Conservation (phyloP, 78 protist species). For the Acrasis kona region DNA sequence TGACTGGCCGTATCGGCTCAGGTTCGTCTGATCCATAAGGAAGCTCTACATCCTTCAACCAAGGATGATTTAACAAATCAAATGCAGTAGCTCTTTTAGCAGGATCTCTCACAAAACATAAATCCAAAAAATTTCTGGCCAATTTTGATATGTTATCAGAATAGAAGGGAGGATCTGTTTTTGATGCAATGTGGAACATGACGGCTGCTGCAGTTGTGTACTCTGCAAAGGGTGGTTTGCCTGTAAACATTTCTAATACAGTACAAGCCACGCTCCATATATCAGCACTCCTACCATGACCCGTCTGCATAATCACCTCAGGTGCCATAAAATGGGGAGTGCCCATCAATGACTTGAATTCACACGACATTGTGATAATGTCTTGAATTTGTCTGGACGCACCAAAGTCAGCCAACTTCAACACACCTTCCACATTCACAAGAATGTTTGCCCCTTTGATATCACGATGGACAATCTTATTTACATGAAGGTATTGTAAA, state of each 20-base stretch:
- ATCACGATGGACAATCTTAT: conserved; percentile 67
- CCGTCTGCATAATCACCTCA: conserved; percentile 52
- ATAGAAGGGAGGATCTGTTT: neutral
- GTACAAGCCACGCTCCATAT: conserved; percentile 36
- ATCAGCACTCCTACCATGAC: conserved; percentile 51
- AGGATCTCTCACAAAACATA: neutral
- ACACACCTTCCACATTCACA: conserved; percentile 41
- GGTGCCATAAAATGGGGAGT: conserved; percentile 80
- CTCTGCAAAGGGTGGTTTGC: conserved; percentile 26
- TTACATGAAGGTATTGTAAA: conserved; percentile 38
- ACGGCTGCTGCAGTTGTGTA: neutral
- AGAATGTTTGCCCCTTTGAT: conserved; percentile 77
- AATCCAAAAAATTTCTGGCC: neutral
- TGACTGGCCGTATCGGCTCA: no score
- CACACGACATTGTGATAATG: neutral
- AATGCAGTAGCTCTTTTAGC: neutral
- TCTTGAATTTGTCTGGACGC: conserved; percentile 19
- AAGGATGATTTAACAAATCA: neutral
- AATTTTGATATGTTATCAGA: neutral
- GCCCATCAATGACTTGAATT: conserved; percentile 37
- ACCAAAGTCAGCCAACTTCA: conserved; percentile 65
- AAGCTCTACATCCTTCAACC: neutral
- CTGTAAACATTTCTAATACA: conserved; percentile 37
- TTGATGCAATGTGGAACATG: neutral
- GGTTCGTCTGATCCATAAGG: no score